phyloP scores from a whole-genome alignment of 1,284 basidiomycete species.

The Fereydounia khargensis region DNA sequence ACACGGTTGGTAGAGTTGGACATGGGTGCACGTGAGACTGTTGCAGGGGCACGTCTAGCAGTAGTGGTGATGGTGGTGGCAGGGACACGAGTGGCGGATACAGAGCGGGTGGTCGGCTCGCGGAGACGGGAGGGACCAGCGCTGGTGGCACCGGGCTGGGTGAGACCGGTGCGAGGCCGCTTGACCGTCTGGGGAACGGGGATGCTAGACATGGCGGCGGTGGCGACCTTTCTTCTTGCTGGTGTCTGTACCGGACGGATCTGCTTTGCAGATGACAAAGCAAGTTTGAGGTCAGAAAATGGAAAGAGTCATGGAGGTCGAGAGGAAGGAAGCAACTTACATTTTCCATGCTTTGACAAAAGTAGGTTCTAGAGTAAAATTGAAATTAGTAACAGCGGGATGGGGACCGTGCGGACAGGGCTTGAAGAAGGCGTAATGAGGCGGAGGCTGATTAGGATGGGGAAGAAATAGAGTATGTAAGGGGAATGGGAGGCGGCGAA shows the following conservation, averaged over 20 bases:
- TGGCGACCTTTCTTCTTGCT: background rate
- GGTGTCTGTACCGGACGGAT: background rate
- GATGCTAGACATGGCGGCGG: conserved; percentile 26
- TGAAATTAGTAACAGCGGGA: too few species aligned
- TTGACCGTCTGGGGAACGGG: conserved; percentile 35
- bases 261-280: background rate
- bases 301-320: too few species aligned
- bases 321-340: background rate
- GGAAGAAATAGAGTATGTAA: too few species aligned
- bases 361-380: too few species aligned
- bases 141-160: conserved; percentile 4
- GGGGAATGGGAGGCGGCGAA: too few species aligned
- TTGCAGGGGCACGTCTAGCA: conserved; percentile 12
- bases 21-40: conserved; percentile 31
- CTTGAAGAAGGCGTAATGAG: too few species aligned
- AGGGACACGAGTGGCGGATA: conserved; percentile 7
- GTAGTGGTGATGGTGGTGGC: conserved; percentile 11
- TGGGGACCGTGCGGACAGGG: too few species aligned
- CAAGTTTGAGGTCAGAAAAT: too few species aligned
- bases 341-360: too few species aligned
- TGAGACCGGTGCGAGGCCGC: conserved; percentile 18
- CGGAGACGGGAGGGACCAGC: conserved; percentile 28
- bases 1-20: conserved; percentile 34
- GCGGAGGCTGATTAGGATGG: too few species aligned
- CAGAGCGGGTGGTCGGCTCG: conserved; percentile 6